Conservation (phyloP, 129 eudicot genomes). For the Flaveria robusta region DNA sequence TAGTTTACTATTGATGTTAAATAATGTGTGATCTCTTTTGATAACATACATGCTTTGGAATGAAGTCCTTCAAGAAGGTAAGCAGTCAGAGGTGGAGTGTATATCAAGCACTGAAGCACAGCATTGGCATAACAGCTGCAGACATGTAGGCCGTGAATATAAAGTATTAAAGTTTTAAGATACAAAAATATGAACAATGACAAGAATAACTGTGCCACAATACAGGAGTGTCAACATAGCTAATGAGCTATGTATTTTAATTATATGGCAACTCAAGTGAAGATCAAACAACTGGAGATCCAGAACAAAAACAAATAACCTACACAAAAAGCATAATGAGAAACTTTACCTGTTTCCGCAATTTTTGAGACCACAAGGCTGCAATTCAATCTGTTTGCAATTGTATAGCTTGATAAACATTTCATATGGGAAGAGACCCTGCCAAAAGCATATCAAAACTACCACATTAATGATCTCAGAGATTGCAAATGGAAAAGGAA, state of each 20-base stretch:
- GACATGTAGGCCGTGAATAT: conserved; percentile 1
- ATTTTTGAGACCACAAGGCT: conserved; percentile 75
- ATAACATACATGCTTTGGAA: conserved; percentile 72
- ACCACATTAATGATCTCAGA: conserved; percentile 12
- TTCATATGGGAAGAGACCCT: conserved; percentile 76
- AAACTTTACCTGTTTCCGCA: conserved; percentile 89
- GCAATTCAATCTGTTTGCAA: conserved; percentile 60
- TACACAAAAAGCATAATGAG: not conserved
- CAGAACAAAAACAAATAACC: not conserved
- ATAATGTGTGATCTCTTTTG: not conserved
- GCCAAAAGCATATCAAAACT: conserved; percentile 23
- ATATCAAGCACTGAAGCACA: conserved; percentile 84
- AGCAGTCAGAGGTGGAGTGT: conserved; percentile 85
- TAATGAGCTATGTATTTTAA: not conserved
- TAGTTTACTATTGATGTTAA: not conserved
- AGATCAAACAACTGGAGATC: not conserved
- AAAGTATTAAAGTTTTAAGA: not conserved
- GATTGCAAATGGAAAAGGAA: conserved; percentile 2
- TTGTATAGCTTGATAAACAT: conserved; percentile 73
- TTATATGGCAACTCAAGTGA: not conserved
- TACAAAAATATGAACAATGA: not conserved
- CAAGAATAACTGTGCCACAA: not conserved
- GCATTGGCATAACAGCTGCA: conserved; percentile 97
- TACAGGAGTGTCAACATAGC: not conserved
- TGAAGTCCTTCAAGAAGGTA: conserved; percentile 80